phyloP scores from a whole-genome alignment of 305 asterid species.

The Stenogyne calaminthoides region DNA sequence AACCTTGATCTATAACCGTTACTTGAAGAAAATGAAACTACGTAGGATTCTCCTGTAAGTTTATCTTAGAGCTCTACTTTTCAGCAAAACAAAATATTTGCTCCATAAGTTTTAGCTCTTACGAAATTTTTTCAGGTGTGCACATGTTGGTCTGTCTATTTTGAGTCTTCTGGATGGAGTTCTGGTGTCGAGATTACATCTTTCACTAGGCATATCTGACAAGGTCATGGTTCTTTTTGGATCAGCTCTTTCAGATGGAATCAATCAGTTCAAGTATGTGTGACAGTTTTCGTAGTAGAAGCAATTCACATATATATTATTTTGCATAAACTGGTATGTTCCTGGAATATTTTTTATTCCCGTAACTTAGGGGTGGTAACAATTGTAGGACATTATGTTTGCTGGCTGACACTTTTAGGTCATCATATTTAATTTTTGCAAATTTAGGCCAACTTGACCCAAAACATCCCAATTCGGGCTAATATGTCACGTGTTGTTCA shows the following conservation, averaged over 20 bases:
- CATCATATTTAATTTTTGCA: too few relatives aligned
- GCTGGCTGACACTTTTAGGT: too few relatives aligned
- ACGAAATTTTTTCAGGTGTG: constrained; percentile 52
- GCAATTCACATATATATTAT: background rate
- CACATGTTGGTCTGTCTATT: constrained; percentile 71
- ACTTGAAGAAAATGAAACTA: constrained; percentile 75
- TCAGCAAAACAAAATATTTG: constrained; percentile 1
- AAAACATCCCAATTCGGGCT: too few relatives aligned
- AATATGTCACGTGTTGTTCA: too few relatives aligned
- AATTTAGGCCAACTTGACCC: too few relatives aligned
- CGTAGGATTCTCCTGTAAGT: constrained; percentile 82
- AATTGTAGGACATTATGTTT: too few relatives aligned
- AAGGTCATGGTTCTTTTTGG: constrained; percentile 73
- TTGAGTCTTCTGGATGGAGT: constrained; percentile 61
- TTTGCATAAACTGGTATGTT: too few relatives aligned
- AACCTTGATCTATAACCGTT: constrained; percentile 74
- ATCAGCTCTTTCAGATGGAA: constrained; percentile 82
- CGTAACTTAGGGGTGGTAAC: too few relatives aligned
- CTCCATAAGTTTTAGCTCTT: background rate
- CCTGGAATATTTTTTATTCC: too few relatives aligned
- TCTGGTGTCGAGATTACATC: constrained; percentile 67
- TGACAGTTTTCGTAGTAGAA: constrained; percentile 13
- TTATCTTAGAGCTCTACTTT: constrained; percentile 18
- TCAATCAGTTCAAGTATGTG: constrained; percentile 93
- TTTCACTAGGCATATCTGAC: constrained; percentile 71